Conservation (phyloP, 2,329 filamentous ascomycete genomes). For the Xylaria sp. region DNA sequence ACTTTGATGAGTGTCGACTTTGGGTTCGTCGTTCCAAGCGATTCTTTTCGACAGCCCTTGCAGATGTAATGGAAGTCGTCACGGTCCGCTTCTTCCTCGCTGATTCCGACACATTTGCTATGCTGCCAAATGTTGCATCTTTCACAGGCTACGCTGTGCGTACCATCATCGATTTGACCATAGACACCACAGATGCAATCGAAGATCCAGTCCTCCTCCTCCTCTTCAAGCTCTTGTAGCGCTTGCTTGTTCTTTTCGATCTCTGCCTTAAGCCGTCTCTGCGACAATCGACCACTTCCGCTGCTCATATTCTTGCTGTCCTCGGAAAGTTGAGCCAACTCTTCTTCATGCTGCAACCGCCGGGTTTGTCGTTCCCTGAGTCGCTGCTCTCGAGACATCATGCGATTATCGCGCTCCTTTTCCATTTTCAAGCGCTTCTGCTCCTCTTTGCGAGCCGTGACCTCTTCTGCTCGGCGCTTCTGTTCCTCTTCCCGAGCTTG, state of each 20-base stretch:
- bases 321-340: conserved; percentile 77
- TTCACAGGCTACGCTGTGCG: conserved; percentile 92
- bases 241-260: conserved; percentile 80
- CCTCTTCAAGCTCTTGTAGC: conserved; percentile 67
- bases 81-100: conserved; percentile 76
- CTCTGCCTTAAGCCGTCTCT: conserved; percentile 78
- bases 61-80: conserved; percentile 90
- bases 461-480: conserved; percentile 66
- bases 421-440: conserved; percentile 62
- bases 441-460: conserved; percentile 68
- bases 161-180: conserved; percentile 91
- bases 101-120: conserved; percentile 85
- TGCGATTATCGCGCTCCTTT: conserved; percentile 74
- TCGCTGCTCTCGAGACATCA: conserved; percentile 83
- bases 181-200: conserved; percentile 91
- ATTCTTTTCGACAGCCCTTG: conserved; percentile 68
- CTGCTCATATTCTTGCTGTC: conserved; percentile 65
- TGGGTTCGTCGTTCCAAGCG: conserved; percentile 61
- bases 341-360: conserved; percentile 81
- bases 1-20: conserved; percentile 58
- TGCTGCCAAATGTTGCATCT: conserved; percentile 96
- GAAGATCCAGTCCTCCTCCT: conserved; percentile 88
- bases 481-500: conserved; percentile 71
- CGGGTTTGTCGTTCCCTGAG: conserved; percentile 84
- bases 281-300: conserved; percentile 67